A percentile compares a stretch with the other conserved stretches of the same genome.
These are phyloP conservation scores for Penicillium verhagenii DNA, from an alignment of 495 filamentous ascomycete genomes.

Conservation along the genomic window DNA sequence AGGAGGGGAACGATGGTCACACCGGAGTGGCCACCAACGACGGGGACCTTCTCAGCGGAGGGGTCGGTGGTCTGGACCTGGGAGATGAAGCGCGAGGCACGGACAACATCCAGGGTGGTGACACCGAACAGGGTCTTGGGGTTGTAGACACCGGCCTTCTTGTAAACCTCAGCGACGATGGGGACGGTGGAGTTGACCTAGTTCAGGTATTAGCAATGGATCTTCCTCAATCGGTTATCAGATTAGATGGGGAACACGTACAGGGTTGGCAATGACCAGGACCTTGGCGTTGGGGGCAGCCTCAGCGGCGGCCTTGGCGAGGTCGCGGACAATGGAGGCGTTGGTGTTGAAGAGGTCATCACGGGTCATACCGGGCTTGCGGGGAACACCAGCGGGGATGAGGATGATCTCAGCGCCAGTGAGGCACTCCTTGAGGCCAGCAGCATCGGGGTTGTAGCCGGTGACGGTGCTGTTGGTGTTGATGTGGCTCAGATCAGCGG, in stretches of 20 bases:
- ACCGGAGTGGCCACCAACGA: slow-evolving; percentile 95
- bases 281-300: slow-evolving; percentile 89
- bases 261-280: slow-evolving; percentile 97
- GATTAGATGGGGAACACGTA: slow-evolving; percentile 28
- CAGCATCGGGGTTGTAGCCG: slow-evolving; percentile 76
- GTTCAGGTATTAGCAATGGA: slow-evolving; percentile 3
- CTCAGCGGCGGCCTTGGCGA: slow-evolving; percentile 92
- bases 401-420: slow-evolving; percentile 89
- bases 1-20: slow-evolving; percentile 97
- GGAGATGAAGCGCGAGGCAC: slow-evolving; percentile 94
- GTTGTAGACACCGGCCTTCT: slow-evolving; percentile 91
- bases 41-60: slow-evolving; percentile 86
- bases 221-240: not conserved
- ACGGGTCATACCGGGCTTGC: slow-evolving; percentile 99
- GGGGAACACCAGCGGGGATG: slow-evolving; percentile 96
- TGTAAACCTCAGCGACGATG: slow-evolving; percentile 95
- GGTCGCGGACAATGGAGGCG: slow-evolving; percentile 97
- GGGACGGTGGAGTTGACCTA: slow-evolving; percentile 96
- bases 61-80: slow-evolving; percentile 90
- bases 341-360: slow-evolving; percentile 99
- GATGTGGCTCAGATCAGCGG: slow-evolving; percentile 95
- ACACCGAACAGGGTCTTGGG: slow-evolving; percentile 98
- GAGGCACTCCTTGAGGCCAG: slow-evolving; percentile 73
- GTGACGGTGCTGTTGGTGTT: slow-evolving; percentile 96
- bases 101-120: slow-evolving; percentile 98